Base-by-base conservation (phyloP, 352 stramenopile genomes). In the Phytophthora tubulina region DNA sequence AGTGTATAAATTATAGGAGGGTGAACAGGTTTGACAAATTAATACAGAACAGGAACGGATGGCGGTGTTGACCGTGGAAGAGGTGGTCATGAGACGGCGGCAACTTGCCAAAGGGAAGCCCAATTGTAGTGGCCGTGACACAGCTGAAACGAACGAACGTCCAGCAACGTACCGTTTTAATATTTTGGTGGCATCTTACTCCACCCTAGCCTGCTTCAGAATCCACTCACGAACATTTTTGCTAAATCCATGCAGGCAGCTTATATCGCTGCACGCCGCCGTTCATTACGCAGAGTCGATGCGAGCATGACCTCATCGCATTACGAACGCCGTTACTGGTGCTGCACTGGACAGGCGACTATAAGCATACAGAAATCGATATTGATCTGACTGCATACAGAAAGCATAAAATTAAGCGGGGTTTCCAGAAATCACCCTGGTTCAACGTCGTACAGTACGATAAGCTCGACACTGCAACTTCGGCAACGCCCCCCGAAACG, bases 371-470 rank as follows among this genome's bases (percentile, higher is more conserved):
- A 62, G 48, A 67, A 51, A 39, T n/a, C 39, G 0, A 35, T 54
- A 35, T 21, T 52, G 9, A 50, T 38, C 39, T 17, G 30, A 42
- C 9, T 17, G 4, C 6, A 13, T 30, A 54, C 32, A 50, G 50
- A 1, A 10, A 5, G 7, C 30, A 67, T 45, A 9, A 46, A 9
- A 10, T 67, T 55, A n/a, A 1, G 14, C 38, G 15, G 54, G 6
- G 32, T 41, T 30, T n/a, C 3, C 10, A 15, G 32, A 41, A 63
- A 52, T 61, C n/a, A 38, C 31, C 15, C 38, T 42, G 48, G 48
- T 72, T 67, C 46, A 72, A 72, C 64, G 55, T 72, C 55, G 48
- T 41, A 65, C 63, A 27, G 52, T 45, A 54, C 36, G 49, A 42
- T 50, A 39, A 63, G 50, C 15, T 57, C 39, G 31, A 61, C 41